phyloP scores from a whole-genome alignment of 805 yeast species.

The Yarrowia sp. region DNA sequence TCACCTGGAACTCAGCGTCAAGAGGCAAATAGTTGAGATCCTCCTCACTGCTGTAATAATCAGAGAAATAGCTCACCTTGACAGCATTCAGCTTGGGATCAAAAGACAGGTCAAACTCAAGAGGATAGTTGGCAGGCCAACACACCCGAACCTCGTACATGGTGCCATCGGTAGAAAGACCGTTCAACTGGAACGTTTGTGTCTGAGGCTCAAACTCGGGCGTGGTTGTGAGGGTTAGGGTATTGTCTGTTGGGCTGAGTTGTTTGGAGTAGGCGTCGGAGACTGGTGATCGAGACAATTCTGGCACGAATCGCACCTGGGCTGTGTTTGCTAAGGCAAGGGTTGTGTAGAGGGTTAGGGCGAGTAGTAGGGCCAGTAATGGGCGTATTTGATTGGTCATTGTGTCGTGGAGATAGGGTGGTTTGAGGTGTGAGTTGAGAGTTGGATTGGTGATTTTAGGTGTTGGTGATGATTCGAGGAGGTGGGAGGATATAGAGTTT shows the following conservation, averaged over 20 bases:
- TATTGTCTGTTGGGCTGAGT: neutral
- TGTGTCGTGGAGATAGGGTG: neutral
- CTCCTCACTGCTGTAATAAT: neutral
- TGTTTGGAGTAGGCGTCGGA: neutral
- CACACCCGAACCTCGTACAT: slow-evolving; percentile 20
- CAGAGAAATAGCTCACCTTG: neutral
- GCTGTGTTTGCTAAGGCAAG: slow-evolving; percentile 6
- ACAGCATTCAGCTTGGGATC: neutral
- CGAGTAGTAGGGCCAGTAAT: neutral
- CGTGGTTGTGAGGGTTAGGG: neutral
- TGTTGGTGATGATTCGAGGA: neutral
- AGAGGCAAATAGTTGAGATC: neutral
- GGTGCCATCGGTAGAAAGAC: neutral
- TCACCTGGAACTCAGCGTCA: neutral
- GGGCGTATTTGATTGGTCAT: neutral
- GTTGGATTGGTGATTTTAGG: neutral
- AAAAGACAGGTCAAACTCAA: neutral
- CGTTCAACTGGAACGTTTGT: neutral
- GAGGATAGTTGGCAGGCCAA: slow-evolving; percentile 16
- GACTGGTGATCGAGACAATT: neutral
- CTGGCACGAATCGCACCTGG: neutral
- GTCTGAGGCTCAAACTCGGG: neutral
- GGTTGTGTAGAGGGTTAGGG: neutral
- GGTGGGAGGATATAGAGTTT: neutral
- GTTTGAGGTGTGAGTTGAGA: neutral